Evolutionary conservation across 2,329 filamentous ascomycete species (phyloP), one percentile per base, ranked within the genome.

Genomic region (Blastomyces parvus): DNA sequence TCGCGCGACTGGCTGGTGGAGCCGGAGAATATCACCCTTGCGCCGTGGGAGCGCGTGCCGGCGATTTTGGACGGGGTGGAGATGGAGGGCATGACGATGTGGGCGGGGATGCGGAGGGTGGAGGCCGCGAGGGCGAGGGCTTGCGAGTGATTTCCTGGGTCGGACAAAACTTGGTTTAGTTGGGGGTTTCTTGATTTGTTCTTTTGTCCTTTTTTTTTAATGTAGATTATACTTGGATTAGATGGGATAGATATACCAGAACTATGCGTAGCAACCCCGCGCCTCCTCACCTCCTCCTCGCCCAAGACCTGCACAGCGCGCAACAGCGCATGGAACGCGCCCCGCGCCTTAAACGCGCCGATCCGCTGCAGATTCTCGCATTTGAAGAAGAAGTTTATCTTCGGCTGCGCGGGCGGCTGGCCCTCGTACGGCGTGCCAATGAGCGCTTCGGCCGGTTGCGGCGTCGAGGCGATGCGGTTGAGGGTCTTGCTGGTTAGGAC

Each of bases 71-170:
- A 87, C n/a, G 89, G 84, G 0, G 89, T 88, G 63, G 87, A 88
- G 72, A 94, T 94, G n/a, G 78, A 74, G 0, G 93, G 93, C 93
- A 97, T 97, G 64, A 97, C 87, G 71, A 97, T 92, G 78, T 93
- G 85, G 0, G 91, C 90, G 13, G 88, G 87, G 66, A 97, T 86
- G 61, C 81, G 78, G 72, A 88, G 85, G 46, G 87, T 87, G 22
- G 81, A 82, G 1, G 93, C 91, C 0, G 93, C 93, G 60, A 97
- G 87, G 1, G 93, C 86, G 63, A 97, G 86, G 1, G 94, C 93
- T 80, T 96, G 91, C 0, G 93, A 93, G 73, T 97, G 94, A 77
- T 97, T 97, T 64, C 93, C 92, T 93, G 63, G 3, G 38, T 40
- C n/a, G 38, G 38, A 40, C 13, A 40, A 1, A 40, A 3, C 36